A percentile compares a stretch with the other conserved stretches of the same genome.
Evolutionary conservation across 805 yeast species (phyloP).

Genomic region (Jamesozyma gamospora): DNA sequence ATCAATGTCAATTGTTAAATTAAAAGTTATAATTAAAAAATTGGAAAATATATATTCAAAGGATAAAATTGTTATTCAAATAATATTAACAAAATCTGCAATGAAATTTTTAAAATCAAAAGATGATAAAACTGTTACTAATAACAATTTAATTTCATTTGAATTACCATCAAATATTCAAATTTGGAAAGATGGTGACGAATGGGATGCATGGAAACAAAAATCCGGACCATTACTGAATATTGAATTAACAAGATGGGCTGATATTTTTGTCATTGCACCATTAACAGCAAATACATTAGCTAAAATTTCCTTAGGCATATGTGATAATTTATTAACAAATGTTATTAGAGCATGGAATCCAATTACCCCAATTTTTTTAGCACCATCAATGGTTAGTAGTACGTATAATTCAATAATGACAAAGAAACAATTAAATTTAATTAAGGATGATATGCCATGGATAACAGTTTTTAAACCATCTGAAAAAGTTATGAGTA

Average conservation of each 20-base stretch:
- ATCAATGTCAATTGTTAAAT: constrained; percentile 72
- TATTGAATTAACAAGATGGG: constrained; percentile 93
- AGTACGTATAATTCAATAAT: constrained; percentile 83
- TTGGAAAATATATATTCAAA: constrained; percentile 70
- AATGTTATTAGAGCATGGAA: constrained; percentile 94
- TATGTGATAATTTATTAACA: constrained; percentile 86
- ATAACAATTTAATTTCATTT: constrained; percentile 17
- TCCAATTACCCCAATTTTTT: constrained; percentile 73
- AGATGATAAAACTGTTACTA: background rate
- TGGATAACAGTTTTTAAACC: constrained; percentile 93
- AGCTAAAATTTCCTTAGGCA: constrained; percentile 79
- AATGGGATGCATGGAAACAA: constrained; percentile 81
- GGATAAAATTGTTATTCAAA: constrained; percentile 68
- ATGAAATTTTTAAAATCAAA: constrained; percentile 46
- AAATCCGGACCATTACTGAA: constrained; percentile 88
- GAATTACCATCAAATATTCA: constrained; percentile 59
- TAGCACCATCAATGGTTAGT: constrained; percentile 95
- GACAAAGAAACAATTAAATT: constrained; percentile 70
- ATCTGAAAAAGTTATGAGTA: constrained; percentile 83
- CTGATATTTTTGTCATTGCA: constrained; percentile 85
- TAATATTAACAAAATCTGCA: constrained; percentile 78
- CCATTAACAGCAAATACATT: constrained; percentile 91
- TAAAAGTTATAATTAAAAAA: constrained; percentile 69
- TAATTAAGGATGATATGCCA: constrained; percentile 82
- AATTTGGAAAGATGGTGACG: constrained; percentile 90